Evolutionary conservation across 139 green algal species (phyloP), one percentile per base, ranked within the genome.

Genomic region (Zygnema circumcarinatum): DNA sequence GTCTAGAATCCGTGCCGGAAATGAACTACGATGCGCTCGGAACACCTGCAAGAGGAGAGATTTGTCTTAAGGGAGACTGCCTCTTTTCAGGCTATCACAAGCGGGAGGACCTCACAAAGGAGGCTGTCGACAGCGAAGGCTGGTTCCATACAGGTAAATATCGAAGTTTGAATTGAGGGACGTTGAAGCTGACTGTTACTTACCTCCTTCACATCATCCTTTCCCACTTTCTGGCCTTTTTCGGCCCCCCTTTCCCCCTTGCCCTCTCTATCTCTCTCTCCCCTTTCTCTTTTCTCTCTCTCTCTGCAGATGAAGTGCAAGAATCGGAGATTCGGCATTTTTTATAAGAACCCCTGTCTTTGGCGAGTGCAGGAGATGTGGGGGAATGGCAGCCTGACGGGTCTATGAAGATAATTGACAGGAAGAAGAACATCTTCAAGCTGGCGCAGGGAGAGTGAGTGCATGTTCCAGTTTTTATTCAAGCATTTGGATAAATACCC

Each of bases 401-500:
- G 21, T 92, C 91, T 0, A 92, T 99, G 73, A 94, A 94, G 83
- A 98, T 99, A 85, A 94, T 98, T 40, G 96, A 99, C 92, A 93
- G 96, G 86, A 98, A 98, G 92, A 99, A 99, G 93, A 98, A 99
- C 95, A 99, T 99, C 92, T 99, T 99, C 95, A 99, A 99, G 94
- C 95, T 99, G 31, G 92, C 91, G 16, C 96, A 98, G 91, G 95
- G 96, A 41, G 96, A 99, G 94, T n/a, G n/a, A n/a, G n/a, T n/a
- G n/a, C n/a, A n/a, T n/a, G n/a, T n/a, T n/a, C n/a, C n/a, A n/a
- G n/a, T n/a, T n/a, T n/a, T n/a, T n/a, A n/a, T n/a, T n/a, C n/a
- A n/a, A n/a, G n/a, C n/a, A n/a, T n/a, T n/a, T n/a, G n/a, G n/a
- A n/a, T n/a, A n/a, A n/a, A n/a, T n/a, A n/a, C n/a, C n/a, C n/a